Evolutionary conservation across 306 rosid species (phyloP).

Genomic region (Prunus kanzakura): DNA sequence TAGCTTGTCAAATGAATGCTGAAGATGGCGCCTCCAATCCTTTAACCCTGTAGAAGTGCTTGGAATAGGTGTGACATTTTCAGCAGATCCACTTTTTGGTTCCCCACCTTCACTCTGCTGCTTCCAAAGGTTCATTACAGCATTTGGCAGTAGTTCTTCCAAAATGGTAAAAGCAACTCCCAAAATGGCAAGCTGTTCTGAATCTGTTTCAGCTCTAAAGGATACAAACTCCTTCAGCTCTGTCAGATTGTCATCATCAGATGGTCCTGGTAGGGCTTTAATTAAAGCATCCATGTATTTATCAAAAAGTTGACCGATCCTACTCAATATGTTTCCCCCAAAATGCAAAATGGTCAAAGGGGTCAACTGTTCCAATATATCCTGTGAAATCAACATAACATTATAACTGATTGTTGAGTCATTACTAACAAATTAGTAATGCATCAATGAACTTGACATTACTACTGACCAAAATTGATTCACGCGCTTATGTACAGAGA

Average conservation of each 20-base stretch:
- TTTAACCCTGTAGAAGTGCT: conserved; percentile 63
- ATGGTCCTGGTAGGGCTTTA: conserved; percentile 79
- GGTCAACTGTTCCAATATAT: conserved; percentile 84
- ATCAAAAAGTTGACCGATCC: conserved; percentile 75
- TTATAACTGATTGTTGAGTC: neutral
- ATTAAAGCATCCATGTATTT: conserved; percentile 84
- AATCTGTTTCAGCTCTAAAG: conserved; percentile 91
- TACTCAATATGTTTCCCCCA: conserved; percentile 71
- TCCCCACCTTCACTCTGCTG: conserved; percentile 52
- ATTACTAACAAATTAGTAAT: neutral
- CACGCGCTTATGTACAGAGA: neutral
- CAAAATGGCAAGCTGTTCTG: conserved; percentile 86
- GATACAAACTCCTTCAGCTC: conserved; percentile 69
- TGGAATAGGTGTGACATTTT: conserved; percentile 43
- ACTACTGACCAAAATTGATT: neutral
- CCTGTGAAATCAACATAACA: conserved; percentile 45
- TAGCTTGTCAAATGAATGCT: conserved; percentile 90
- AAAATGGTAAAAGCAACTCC: conserved; percentile 85
- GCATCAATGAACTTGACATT: neutral
- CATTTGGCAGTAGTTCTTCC: conserved; percentile 80
- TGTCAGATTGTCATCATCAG: conserved; percentile 83
- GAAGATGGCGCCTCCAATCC: conserved; percentile 95
- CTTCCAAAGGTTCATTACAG: conserved; percentile 70
- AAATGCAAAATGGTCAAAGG: conserved; percentile 63
- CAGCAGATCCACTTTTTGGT: conserved; percentile 44